A percentile compares a stretch with the other conserved stretches of the same genome.
phyloP scores from a whole-genome alignment of 129 eudicot species.

The Cynara cardunculus region DNA sequence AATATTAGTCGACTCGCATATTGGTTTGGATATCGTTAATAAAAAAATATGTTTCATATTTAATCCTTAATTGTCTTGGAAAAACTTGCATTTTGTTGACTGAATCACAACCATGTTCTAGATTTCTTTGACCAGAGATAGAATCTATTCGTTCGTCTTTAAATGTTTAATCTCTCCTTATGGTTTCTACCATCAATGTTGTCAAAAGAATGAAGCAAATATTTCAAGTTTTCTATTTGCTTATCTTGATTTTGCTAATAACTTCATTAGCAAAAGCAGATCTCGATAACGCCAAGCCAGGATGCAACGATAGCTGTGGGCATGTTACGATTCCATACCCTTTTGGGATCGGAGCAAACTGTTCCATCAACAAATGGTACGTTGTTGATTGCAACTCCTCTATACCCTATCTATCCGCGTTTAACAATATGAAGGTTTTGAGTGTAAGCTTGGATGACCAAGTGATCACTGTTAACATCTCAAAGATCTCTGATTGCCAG shows the following conservation, averaged over 20 bases:
- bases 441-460: neutral
- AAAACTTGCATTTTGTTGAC: neutral
- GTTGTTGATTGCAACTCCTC: neutral
- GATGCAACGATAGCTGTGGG: neutral
- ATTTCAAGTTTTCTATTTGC: neutral
- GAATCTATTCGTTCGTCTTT: neutral
- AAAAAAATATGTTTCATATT: no score
- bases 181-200: neutral
- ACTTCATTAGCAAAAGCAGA: neutral
- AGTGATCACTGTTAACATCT: neutral
- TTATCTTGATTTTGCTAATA: neutral
- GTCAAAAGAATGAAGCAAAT: neutral
- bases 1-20: no score
- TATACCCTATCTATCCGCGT: neutral
- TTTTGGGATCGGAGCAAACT: neutral
- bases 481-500: slow-evolving; percentile 4
- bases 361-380: neutral
- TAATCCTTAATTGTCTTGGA: no score
- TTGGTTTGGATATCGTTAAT: no score
- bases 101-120: neutral
- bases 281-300: neutral
- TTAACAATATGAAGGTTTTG: neutral
- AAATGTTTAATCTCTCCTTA: no score
- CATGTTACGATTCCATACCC: neutral
- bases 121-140: neutral